Evolutionary conservation across 2,329 filamentous ascomycete species (phyloP).

Genomic region (Penicillium janthinellum): DNA sequence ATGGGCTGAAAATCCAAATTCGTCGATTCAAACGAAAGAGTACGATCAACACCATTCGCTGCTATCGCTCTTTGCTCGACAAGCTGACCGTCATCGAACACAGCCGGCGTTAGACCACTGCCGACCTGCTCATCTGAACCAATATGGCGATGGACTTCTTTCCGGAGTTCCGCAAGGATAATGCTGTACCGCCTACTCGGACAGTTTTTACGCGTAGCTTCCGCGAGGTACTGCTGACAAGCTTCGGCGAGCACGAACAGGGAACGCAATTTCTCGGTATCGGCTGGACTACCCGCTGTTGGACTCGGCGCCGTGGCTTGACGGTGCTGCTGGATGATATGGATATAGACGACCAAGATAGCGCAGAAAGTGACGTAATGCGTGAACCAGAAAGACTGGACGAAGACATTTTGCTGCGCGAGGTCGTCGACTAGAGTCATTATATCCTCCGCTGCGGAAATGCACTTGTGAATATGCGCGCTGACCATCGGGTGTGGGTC

Average conservation of each 20-base stretch:
- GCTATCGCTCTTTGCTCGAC: not conserved
- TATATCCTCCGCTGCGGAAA: constrained; percentile 46
- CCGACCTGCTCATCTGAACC: constrained; percentile 18
- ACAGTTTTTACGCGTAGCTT: constrained; percentile 51
- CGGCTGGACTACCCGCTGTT: constrained; percentile 21
- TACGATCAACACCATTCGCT: constrained; percentile 4
- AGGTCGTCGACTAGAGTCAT: constrained; percentile 40
- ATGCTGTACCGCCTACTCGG: constrained; percentile 53
- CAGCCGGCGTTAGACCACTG: not conserved
- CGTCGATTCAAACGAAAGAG: constrained; percentile 16
- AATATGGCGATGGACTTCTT: constrained; percentile 44
- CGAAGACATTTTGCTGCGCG: constrained; percentile 38
- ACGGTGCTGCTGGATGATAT: constrained; percentile 45
- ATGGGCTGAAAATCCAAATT: constrained; percentile 20
- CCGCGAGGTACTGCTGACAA: constrained; percentile 50
- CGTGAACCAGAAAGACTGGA: constrained; percentile 48
- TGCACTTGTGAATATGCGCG: constrained; percentile 47
- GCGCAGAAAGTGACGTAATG: constrained; percentile 49
- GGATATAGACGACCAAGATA: constrained; percentile 46
- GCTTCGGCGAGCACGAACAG: constrained; percentile 48
- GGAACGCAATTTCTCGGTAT: constrained; percentile 28
- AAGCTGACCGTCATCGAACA: not conserved
- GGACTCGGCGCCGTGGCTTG: constrained; percentile 24
- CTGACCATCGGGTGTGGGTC: constrained; percentile 36
- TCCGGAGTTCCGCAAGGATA: constrained; percentile 50